Evolutionary conservation across 2,329 filamentous ascomycete genomes (phyloP), one percentile per base, ranked within the genome.

Genomic region (Colletotrichum truncatum): DNA sequence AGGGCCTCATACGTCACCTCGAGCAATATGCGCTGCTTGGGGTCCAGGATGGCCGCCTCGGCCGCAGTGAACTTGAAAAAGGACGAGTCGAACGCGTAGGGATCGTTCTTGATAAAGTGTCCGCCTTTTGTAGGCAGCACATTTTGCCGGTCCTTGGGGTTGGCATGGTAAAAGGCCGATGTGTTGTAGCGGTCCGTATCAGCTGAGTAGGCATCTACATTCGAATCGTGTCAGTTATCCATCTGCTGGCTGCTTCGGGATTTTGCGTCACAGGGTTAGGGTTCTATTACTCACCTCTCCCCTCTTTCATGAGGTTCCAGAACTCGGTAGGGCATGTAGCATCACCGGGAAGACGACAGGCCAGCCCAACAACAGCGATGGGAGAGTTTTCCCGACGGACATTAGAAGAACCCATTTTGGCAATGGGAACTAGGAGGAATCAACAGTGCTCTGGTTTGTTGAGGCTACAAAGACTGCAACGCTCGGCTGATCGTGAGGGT

Each of bases 361-460:
- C 78, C 6, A 78, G 72, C 25, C 81, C 81, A 9, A 84, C 71
- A 12, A 84, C 73, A 23, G 81, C 82, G 23, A 84, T 75, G 18
- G 70, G 73, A 1, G 60, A 70, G 55, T 85, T 81, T 1, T 55
- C 23, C 36, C 36, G 36, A 43, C 23, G 52, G 43, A 21, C 36
- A 6, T 55, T 14, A 41, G 11, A 18, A 18, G 52, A 55, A 21
- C 36, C 52, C 52, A 55, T 55, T 32, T 1, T 25, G 32, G 16
- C n/a, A 38, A 36, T 16, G 18, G n/a, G 32, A 38, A 25, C 30
- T 14, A 23, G 18, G 30, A 53, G 11, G 14, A 55, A 26, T 41
- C 36, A 41, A 55, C 8, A 34, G 32, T 36, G 23, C 16, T 36
- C 9, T 26, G 28, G 30, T 53, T 25, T 38, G 32, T 36, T 21